These are phyloP conservation scores for Pezicula rhizophila DNA, from an alignment of 2,329 filamentous ascomycete genomes.

Conservation along the genomic window DNA sequence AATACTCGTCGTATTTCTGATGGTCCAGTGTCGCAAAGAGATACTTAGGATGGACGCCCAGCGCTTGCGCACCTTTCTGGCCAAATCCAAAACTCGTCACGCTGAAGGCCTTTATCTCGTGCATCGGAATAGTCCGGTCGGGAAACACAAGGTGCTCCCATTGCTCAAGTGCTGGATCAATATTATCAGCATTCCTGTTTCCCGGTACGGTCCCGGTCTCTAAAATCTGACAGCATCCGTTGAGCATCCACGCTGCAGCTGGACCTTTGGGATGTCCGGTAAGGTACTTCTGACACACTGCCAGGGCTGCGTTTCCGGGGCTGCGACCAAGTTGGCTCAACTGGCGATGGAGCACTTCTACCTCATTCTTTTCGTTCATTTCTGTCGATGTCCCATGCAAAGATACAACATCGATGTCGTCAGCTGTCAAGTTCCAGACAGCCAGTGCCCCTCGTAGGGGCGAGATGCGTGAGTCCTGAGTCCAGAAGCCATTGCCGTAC, in stretches of 20 bases:
- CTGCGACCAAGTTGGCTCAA: slow-evolving; percentile 84
- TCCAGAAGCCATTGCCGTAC: no score
- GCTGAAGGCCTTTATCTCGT: no score
- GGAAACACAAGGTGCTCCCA: no score
- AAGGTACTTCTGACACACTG: slow-evolving; percentile 91
- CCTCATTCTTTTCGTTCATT: slow-evolving; percentile 98
- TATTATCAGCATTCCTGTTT: slow-evolving; percentile 94
- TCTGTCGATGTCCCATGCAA: slow-evolving; percentile 98
- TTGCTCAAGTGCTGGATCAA: no score
- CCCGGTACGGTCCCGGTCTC: slow-evolving; percentile 88
- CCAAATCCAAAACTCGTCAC: no score
- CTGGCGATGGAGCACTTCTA: slow-evolving; percentile 89
- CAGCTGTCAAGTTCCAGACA: slow-evolving; percentile 94
- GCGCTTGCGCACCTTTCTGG: no score
- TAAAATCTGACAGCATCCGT: slow-evolving; percentile 88
- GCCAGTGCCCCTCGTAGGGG: slow-evolving; percentile 88
- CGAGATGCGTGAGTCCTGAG: no score
- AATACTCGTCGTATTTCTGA: no score
- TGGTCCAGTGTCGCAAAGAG: no score
- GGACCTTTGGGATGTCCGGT: slow-evolving; percentile 98
- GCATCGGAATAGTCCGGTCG: no score
- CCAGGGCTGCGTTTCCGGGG: slow-evolving; percentile 91
- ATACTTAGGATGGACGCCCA: no score
- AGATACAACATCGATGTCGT: slow-evolving; percentile 91
- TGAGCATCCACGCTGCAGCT: slow-evolving; percentile 98